Conservation (phyloP, 176 grass and related monocot species). For the Themeda triandra region DNA sequence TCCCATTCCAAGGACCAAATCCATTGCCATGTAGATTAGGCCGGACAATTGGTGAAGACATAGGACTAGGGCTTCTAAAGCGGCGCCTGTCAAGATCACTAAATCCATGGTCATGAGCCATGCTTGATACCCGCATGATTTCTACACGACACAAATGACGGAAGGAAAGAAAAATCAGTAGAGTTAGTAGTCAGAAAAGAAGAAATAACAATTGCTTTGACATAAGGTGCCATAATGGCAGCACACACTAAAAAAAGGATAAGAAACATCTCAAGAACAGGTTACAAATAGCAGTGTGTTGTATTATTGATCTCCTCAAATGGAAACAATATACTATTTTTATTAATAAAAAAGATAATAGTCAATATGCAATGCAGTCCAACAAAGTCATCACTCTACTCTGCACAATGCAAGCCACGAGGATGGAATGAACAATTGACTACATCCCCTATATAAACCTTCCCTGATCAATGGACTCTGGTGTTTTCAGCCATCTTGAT, state of each 20-base stretch:
- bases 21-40: constrained; percentile 64
- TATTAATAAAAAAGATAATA: background rate
- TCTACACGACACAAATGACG: constrained; percentile 32
- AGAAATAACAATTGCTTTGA: background rate
- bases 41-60: constrained; percentile 60
- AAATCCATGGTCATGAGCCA: constrained; percentile 56
- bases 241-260: background rate
- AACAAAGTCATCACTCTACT: background rate
- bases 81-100: constrained; percentile 49
- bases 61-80: constrained; percentile 65
- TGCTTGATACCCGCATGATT: constrained; percentile 65
- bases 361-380: background rate
- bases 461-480: background rate
- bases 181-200: background rate
- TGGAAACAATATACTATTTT: background rate
- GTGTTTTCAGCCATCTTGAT: background rate
- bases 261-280: background rate
- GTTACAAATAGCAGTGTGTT: background rate
- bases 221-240: background rate
- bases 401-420: background rate
- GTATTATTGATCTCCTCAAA: background rate
- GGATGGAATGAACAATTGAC: background rate
- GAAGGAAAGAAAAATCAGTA: background rate
- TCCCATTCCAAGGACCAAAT: constrained; percentile 58
- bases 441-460: background rate